Evolutionary conservation across 768 basidiomycete species (phyloP), one percentile per base, ranked within the genome.

Genomic region (Amanita rubescens): DNA sequence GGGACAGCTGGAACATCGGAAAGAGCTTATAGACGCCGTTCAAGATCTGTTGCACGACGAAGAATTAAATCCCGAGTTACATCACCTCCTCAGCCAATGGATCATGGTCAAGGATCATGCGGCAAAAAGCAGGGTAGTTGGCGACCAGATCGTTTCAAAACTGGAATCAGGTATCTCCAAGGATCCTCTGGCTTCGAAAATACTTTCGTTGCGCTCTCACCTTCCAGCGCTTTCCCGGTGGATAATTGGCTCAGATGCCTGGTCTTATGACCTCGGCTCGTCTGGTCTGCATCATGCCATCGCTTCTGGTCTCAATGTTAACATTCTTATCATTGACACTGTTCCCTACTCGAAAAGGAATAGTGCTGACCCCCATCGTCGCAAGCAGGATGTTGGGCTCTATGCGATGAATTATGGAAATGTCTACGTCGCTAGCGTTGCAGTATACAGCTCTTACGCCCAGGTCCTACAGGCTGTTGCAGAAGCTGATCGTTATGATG

Each of bases 391-490:
- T 67, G 88, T 94, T 48, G 96, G 95, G 2, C 75, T 99, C 47
- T 99, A 99, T 63, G 96, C 95, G 22, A 94, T 98, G 88, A 98
- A 96, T 72, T 88, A 96, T 67, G 95, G 95, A 10, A 88, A 94
- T 64, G 92, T 94, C 55, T 99, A 90, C 65, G 96, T 96, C 52
- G 94, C 94, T 8, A 93, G 90, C 62, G 80, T 95, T 33, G 96
- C 96, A 3, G 85, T 97, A 55, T 98, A 95, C 71, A 90, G 93
- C 24, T 95, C 94, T 15, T 98, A 98, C 67, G 78, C 87, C 0
- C 95, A 97, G 62, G 92, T 95, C 27, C 78, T 98, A 39, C 94
- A 96, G 67, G 81, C 93, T 4, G 64, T 99, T 54, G 75, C 85
- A 53, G 96, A 98, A 64, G 96, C 96, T 3, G 96, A 97, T 66